These are phyloP conservation scores for Suhomyces maxii DNA, from an alignment of 1,139 yeast species.

Conservation along the genomic window DNA sequence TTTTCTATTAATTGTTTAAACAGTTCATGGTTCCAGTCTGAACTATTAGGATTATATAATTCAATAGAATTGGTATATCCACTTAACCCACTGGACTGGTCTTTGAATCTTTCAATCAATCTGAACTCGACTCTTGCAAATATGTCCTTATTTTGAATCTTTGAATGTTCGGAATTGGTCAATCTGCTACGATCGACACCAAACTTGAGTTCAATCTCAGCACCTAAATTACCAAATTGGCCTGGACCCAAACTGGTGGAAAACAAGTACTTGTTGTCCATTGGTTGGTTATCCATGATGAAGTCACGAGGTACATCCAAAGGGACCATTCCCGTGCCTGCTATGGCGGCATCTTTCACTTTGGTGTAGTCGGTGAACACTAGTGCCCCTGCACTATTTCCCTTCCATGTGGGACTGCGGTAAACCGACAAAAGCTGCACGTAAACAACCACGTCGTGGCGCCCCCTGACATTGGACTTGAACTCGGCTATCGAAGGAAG, in stretches of 20 bases:
- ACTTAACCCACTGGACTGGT: background rate
- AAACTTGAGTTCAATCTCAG: background rate
- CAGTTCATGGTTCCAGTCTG: background rate
- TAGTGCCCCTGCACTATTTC: slow-evolving; percentile 16
- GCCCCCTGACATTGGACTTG: background rate
- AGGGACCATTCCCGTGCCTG: background rate
- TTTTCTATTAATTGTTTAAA: background rate
- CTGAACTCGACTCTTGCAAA: slow-evolving; percentile 14
- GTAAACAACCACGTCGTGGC: background rate
- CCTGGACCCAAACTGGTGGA: slow-evolving; percentile 10
- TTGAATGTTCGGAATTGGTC: slow-evolving; percentile 1
- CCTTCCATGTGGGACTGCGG: slow-evolving; percentile 13
- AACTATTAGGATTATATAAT: background rate
- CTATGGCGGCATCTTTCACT: slow-evolving; percentile 13
- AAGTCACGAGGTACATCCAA: slow-evolving; percentile 7
- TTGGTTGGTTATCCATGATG: slow-evolving; percentile 14
- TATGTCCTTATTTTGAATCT: slow-evolving; percentile 15
- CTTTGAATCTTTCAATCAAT: background rate
- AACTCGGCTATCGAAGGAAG: slow-evolving; percentile 1
- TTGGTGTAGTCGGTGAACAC: slow-evolving; percentile 22
- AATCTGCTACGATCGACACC: background rate
- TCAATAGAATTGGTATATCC: background rate
- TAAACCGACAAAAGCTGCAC: slow-evolving; percentile 6
- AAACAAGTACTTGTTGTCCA: slow-evolving; percentile 10
- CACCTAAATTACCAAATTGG: slow-evolving; percentile 2